Evolutionary conservation across 75 land plant species (phyloP).

Genomic region (Cunninghamia lanceolata): DNA sequence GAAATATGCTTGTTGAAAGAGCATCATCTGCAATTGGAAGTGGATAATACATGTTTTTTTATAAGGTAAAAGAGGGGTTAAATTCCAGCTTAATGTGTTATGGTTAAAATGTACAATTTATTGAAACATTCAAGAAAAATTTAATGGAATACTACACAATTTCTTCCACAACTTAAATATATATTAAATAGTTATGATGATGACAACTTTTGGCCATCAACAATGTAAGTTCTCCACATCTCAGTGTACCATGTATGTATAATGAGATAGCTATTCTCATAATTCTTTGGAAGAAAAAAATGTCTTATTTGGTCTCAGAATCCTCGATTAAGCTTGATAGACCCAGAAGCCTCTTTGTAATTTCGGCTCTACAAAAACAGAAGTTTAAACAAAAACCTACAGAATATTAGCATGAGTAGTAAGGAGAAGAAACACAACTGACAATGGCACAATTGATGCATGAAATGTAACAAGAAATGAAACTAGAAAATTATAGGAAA

Average conservation of each 20-base stretch:
- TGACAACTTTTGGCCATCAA: not conserved
- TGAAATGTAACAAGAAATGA: not conserved
- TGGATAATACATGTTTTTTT: not conserved
- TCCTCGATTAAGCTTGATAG: not conserved
- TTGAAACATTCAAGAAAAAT: not conserved
- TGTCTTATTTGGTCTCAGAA: not conserved
- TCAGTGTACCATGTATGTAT: not conserved
- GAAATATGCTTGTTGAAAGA: not conserved
- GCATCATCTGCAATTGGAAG: not conserved
- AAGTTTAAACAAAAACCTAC: not conserved
- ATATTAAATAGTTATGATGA: not conserved
- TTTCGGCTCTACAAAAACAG: slow-evolving; percentile 5
- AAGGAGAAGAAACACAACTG: not conserved
- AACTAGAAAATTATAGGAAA: not conserved
- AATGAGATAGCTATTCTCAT: not conserved
- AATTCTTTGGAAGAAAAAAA: not conserved
- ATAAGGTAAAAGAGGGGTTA: not conserved
- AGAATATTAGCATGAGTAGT: not conserved
- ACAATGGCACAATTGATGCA: not conserved
- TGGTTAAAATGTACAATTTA: not conserved
- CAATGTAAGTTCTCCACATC: not conserved
- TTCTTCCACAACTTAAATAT: not conserved
- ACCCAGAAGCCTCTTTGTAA: slow-evolving; percentile 5
- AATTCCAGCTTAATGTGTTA: not conserved
- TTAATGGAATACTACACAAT: not conserved